phyloP scores from a whole-genome alignment of 768 basidiomycete genomes.

The Austroboletus festivus region DNA sequence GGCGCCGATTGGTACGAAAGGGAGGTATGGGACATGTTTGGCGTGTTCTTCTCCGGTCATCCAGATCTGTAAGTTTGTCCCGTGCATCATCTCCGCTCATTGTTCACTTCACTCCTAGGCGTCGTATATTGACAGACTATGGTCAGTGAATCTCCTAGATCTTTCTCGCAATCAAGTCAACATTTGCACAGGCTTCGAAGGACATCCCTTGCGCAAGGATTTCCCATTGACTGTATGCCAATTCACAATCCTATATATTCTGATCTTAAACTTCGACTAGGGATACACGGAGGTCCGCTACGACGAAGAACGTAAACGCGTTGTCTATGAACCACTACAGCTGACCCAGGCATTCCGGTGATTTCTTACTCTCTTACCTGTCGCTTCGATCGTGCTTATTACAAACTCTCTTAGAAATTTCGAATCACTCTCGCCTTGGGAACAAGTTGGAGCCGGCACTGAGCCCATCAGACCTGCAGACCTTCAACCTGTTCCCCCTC shows the following conservation, averaged over 20 bases:
- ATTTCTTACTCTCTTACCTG: constrained; percentile 10
- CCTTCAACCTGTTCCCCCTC: constrained; percentile 72
- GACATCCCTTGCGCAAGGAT: constrained; percentile 95
- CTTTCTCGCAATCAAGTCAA: background rate
- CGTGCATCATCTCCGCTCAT: constrained; percentile 5
- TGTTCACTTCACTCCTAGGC: constrained; percentile 44
- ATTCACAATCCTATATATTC: background rate
- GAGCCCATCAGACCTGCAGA: constrained; percentile 59
- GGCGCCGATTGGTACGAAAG: constrained; percentile 99
- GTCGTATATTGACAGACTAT: constrained; percentile 97
- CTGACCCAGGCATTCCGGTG: constrained; percentile 97
- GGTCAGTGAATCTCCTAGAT: constrained; percentile 42
- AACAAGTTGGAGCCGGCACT: constrained; percentile 77
- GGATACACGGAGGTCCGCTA: constrained; percentile 99
- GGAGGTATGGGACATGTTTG: constrained; percentile 97
- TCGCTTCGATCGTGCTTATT: background rate
- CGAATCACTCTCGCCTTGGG: constrained; percentile 91
- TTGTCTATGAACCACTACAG: constrained; percentile 96
- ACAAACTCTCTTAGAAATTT: constrained; percentile 66
- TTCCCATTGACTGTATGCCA: constrained; percentile 88
- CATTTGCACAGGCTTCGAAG: constrained; percentile 73
- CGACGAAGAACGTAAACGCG: constrained; percentile 95
- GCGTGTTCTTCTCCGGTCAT: constrained; percentile 94
- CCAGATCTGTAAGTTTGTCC: constrained; percentile 79
- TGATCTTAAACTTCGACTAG: constrained; percentile 37